These are phyloP conservation scores for Curvularia lunata DNA, from an alignment of 2,329 filamentous ascomycete genomes.

Conservation along the genomic window DNA sequence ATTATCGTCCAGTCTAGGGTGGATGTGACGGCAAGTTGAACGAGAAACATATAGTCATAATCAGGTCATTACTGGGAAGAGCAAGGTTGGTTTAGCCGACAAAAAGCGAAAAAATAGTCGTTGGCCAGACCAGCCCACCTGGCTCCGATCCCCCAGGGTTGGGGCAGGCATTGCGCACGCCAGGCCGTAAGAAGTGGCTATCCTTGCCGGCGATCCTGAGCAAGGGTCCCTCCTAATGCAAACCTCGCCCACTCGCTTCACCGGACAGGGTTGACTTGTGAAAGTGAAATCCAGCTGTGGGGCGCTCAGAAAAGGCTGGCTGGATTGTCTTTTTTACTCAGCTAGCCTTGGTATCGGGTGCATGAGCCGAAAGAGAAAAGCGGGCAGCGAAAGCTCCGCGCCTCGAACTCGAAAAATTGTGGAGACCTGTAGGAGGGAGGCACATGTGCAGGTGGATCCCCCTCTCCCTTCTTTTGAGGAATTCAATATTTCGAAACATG, in stretches of 20 bases:
- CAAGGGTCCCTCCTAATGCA: constrained; percentile 11
- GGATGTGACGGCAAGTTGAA: background rate
- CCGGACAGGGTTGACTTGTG: constrained; percentile 1
- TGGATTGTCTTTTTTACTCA: background rate
- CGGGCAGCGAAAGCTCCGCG: constrained; percentile 1
- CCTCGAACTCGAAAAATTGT: background rate
- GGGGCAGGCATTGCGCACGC: constrained; percentile 13
- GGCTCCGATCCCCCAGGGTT: constrained; percentile 13
- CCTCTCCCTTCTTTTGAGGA: background rate
- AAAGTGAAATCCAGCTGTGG: background rate
- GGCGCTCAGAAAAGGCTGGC: background rate
- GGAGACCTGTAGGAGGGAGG: background rate
- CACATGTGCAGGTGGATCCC: background rate
- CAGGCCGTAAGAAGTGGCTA: constrained; percentile 8
- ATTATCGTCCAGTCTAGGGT: background rate
- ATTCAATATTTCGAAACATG: constrained; percentile 19
- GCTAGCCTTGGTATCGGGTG: background rate
- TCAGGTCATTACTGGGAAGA: background rate
- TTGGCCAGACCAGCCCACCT: constrained; percentile 9
- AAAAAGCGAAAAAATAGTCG: background rate
- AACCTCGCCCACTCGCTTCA: constrained; percentile 5
- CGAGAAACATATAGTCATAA: background rate
- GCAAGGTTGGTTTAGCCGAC: constrained; percentile 3
- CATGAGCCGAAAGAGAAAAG: background rate
- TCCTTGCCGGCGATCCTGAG: background rate